Evolutionary conservation across 805 yeast genomes (phyloP), one percentile per base, ranked within the genome.

Genomic region (Saturnispora bothae): DNA sequence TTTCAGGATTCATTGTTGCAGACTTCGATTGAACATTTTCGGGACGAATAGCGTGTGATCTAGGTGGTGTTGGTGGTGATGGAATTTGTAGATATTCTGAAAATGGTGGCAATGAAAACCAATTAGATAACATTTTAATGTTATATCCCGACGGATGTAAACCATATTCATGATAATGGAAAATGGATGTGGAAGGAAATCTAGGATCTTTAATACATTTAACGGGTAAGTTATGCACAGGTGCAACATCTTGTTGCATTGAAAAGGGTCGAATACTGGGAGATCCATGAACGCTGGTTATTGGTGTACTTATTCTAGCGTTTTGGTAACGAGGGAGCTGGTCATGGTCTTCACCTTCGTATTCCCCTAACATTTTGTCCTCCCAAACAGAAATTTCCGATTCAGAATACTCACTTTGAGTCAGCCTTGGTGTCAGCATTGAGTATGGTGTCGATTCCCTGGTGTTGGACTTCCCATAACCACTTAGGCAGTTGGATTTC

Each of bases 21-120:
- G 17, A 15, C 5, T 48, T 50, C 15, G 51, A 7, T 22, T 22
- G 23, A 14, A 30, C 16, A 30, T 18, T 5, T n/a, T 10, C 52
- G 6, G 20, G 7, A 9, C 22, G 25, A 28, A 28, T 16, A 3
- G 22, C 14, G 25, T 22, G 31, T 12, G 39, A 25, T 23, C 18
- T 38, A 9, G 60, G 60, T 8, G 62, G 62, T 1, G 62, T 56
- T 7, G 61, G 61, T 7, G 61, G 62, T 2, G 58, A 48, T 3
- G 61, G 61, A 0, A 57, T 52, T 35, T 48, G 51, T 20, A 48
- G 46, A 33, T 51, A 54, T 33, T 57, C 57, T 40, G 56, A 57
- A 40, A 60, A 56, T 4, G 65, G 65, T 0, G 64, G 63, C 14
- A 60, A 44, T 13, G 51, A 57, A 47, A 56, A 59, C 65, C 65